Conservation (phyloP, 176 grass and related monocot species). For the Puya raimondii region DNA sequence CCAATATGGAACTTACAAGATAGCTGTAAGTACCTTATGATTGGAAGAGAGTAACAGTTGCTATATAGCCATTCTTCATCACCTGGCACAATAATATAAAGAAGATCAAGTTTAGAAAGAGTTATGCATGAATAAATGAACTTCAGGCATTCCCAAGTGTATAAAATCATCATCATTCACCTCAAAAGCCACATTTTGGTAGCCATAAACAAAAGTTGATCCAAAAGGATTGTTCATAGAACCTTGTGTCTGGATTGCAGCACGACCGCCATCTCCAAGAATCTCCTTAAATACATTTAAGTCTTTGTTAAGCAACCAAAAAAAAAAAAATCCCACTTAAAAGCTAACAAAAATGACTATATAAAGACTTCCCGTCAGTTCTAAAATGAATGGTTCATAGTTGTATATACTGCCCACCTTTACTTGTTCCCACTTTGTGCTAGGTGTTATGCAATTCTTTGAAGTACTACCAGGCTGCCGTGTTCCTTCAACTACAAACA, state of each 20-base stretch:
- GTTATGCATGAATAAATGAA: not conserved
- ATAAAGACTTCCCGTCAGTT: not conserved
- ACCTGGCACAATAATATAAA: conserved; percentile 33
- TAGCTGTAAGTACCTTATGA: conserved; percentile 28
- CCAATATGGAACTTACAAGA: not conserved
- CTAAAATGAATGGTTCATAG: too few relatives aligned
- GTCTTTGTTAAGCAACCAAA: not conserved
- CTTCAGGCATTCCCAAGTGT: not conserved
- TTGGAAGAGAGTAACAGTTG: conserved; percentile 82
- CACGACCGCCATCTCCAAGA: conserved; percentile 75
- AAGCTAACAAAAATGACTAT: not conserved
- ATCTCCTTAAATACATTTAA: conserved; percentile 48
- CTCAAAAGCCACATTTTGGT: conserved; percentile 94
- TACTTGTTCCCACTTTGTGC: conserved; percentile 90
- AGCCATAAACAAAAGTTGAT: conserved; percentile 94
- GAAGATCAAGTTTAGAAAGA: not conserved
- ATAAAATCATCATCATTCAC: conserved; percentile 16
- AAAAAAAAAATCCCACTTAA: not conserved
- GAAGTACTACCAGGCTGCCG: conserved; percentile 38
- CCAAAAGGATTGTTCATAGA: conserved; percentile 97
- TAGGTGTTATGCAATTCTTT: conserved; percentile 77
- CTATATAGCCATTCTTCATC: conserved; percentile 96
- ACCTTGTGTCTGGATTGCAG: conserved; percentile 93
- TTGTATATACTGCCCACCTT: conserved; percentile 34
- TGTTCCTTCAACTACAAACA: conserved; percentile 55